Conservation (phyloP, 1,139 yeast species). For the Scheffersomyces illinoinensis region DNA sequence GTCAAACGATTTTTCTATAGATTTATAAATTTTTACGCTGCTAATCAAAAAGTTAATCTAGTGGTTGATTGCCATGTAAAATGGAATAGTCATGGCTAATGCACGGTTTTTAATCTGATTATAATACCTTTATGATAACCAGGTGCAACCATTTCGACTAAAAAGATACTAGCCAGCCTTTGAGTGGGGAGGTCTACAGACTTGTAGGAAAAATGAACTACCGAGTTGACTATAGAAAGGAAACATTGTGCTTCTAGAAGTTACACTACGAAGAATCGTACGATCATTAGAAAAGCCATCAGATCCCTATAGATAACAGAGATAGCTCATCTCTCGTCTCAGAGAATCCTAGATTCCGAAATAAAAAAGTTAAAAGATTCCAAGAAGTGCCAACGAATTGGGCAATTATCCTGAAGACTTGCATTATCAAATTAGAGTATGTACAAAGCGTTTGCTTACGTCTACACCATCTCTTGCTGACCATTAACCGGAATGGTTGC, state of each 20-base stretch:
- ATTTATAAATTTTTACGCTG: too few relatives aligned
- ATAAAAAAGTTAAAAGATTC: too few relatives aligned
- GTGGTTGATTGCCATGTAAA: too few relatives aligned
- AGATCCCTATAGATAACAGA: not conserved
- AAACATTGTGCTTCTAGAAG: not conserved
- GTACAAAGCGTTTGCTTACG: not conserved
- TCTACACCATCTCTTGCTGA: not conserved
- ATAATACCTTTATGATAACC: too few relatives aligned
- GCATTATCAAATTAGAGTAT: not conserved
- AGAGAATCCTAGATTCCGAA: not conserved
- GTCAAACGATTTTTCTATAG: not conserved
- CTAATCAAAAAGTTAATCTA: not conserved
- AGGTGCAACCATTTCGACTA: too few relatives aligned
- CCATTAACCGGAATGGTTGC: not conserved
- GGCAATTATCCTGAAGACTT: not conserved
- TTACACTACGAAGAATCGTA: not conserved
- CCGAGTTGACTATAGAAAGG: not conserved
- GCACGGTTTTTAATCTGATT: too few relatives aligned
- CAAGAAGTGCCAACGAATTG: not conserved
- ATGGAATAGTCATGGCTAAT: too few relatives aligned
- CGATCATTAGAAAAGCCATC: not conserved
- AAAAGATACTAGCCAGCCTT: not conserved
- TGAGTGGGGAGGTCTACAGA: not conserved
- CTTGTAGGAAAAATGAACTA: not conserved
- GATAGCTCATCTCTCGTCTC: not conserved